These are phyloP conservation scores for Aspergillus indologenus DNA, from an alignment of 495 filamentous ascomycete species.

Conservation along the genomic window DNA sequence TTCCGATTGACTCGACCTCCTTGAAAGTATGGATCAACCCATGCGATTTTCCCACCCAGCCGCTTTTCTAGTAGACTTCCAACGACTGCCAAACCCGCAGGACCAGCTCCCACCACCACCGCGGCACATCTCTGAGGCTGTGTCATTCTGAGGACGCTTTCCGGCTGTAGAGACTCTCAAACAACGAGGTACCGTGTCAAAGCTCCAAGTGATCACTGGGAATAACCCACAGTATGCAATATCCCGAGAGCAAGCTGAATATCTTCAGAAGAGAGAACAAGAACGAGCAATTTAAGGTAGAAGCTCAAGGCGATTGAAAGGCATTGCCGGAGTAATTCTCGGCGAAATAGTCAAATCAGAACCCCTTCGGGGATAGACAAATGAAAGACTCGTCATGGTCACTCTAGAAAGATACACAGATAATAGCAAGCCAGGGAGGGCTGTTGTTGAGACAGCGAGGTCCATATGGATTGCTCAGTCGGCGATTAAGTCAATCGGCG, in stretches of 20 bases:
- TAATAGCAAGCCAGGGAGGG: no score
- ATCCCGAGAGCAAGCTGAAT: not conserved
- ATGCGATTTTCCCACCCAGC: slow-evolving; percentile 44
- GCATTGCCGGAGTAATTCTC: slow-evolving; percentile 19
- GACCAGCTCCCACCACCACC: slow-evolving; percentile 56
- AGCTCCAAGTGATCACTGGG: not conserved
- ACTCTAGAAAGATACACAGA: not conserved
- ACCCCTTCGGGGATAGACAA: slow-evolving; percentile 9
- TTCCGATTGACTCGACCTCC: slow-evolving; percentile 50
- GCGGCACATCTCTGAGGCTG: slow-evolving; percentile 42
- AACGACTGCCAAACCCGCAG: slow-evolving; percentile 54
- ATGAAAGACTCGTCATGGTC: not conserved
- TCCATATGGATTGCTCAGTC: not conserved
- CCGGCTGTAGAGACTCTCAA: not conserved
- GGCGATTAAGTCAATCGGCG: not conserved
- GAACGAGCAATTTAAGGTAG: slow-evolving; percentile 21
- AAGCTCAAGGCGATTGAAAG: slow-evolving; percentile 9
- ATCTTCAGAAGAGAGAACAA: slow-evolving; percentile 5
- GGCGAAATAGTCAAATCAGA: slow-evolving; percentile 14
- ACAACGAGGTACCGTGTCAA: not conserved
- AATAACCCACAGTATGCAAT: not conserved
- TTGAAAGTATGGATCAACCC: slow-evolving; percentile 53
- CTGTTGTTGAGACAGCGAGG: not conserved
- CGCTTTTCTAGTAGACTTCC: slow-evolving; percentile 56
- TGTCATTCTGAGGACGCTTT: slow-evolving; percentile 22